Conservation (phyloP, 73 alveolate species). For the Halteria grandinella region DNA sequence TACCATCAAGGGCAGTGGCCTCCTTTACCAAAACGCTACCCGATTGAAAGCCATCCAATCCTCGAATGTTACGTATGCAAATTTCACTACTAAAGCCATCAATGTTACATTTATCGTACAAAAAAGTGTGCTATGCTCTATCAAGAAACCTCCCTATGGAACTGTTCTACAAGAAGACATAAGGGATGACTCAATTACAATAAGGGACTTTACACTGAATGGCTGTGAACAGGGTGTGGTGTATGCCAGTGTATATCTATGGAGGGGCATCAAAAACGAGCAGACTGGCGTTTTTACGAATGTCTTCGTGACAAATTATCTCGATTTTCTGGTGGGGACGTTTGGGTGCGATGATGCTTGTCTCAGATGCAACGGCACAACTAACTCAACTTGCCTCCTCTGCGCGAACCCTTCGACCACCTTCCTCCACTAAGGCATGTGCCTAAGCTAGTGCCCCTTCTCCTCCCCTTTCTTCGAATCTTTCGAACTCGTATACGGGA, state of each 20-base stretch:
- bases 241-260: conserved; percentile 10
- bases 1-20: conserved; percentile 12
- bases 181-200: neutral
- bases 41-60: neutral
- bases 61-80: conserved; percentile 7
- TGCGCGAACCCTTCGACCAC: neutral
- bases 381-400: neutral
- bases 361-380: conserved; percentile 43
- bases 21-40: conserved; percentile 30
- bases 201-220: conserved; percentile 25
- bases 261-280: conserved; percentile 31
- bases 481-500: neutral
- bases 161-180: conserved; percentile 23
- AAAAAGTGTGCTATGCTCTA: neutral
- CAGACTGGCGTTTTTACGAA: conserved; percentile 26
- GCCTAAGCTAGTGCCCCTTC: conserved; percentile 26
- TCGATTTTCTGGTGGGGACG: conserved; percentile 25
- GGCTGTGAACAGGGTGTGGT: conserved; percentile 43
- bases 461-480: conserved; percentile 6
- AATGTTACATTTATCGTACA: conserved; percentile 20
- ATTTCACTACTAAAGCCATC: conserved; percentile 36
- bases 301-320: conserved; percentile 12
- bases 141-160: conserved; percentile 48
- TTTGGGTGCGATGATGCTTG: conserved; percentile 50
- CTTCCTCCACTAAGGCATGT: conserved; percentile 21